phyloP scores from a whole-genome alignment of 768 basidiomycete species.

The Leccinellum rugosiceps region DNA sequence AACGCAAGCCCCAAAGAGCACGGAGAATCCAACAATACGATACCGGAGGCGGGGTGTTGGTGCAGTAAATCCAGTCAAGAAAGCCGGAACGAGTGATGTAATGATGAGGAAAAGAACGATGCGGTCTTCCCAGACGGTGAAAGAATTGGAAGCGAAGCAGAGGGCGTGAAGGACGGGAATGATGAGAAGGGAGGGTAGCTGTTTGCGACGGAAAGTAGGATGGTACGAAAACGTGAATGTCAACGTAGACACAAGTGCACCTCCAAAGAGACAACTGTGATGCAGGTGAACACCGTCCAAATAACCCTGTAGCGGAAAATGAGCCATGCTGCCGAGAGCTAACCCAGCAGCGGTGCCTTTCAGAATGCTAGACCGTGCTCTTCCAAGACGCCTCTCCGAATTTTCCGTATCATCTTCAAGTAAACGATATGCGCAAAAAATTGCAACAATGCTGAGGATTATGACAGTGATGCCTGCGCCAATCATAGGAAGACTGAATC shows the following conservation, averaged over 20 bases:
- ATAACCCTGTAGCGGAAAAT: conserved; percentile 31
- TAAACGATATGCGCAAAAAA: conserved; percentile 52
- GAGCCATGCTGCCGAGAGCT: conserved; percentile 34
- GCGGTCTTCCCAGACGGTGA: conserved; percentile 96
- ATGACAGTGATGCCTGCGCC: conserved; percentile 65
- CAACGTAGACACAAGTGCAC: conserved; percentile 45
- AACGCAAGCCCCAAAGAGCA: conserved; percentile 61
- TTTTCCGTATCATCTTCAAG: conserved; percentile 36
- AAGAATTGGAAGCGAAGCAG: conserved; percentile 89
- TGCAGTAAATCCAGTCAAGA: conserved; percentile 62
- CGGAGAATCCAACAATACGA: conserved; percentile 72
- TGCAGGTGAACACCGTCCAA: conserved; percentile 48
- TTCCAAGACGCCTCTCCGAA: conserved; percentile 44
- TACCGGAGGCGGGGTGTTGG: conserved; percentile 66
- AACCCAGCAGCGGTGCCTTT: conserved; percentile 36
- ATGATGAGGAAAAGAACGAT: conserved; percentile 72
- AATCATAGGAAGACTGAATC: conserved; percentile 84
- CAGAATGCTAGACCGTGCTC: conserved; percentile 30
- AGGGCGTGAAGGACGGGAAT: conserved; percentile 66
- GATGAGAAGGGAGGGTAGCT: conserved; percentile 37
- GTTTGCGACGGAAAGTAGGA: conserved; percentile 30
- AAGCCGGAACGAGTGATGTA: conserved; percentile 56
- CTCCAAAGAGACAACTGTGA: conserved; percentile 50
- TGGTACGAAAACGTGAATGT: conserved; percentile 42
- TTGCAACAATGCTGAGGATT: conserved; percentile 49